These are phyloP conservation scores for Fusarium succisae DNA, from an alignment of 2,329 filamentous ascomycete genomes.

Conservation along the genomic window DNA sequence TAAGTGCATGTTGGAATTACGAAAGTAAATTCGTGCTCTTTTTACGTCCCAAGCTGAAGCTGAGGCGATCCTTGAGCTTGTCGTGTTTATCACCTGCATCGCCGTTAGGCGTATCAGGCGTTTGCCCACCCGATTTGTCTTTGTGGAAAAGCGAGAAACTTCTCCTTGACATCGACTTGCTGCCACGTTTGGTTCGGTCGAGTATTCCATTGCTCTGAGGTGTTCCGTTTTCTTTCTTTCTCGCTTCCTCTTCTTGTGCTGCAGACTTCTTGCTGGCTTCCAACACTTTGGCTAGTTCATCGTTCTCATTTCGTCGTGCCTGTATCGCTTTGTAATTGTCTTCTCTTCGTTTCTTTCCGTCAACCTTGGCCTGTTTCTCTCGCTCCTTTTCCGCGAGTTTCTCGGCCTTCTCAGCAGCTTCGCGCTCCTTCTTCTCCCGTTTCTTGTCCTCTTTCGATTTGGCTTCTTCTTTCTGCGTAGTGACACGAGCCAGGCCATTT, in stretches of 20 bases:
- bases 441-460: conserved; percentile 69
- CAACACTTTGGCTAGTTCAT: conserved; percentile 69
- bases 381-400: conserved; percentile 57
- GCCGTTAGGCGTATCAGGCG: conserved; percentile 33
- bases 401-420: conserved; percentile 64
- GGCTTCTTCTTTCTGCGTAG: conserved; percentile 39
- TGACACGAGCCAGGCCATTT: conserved; percentile 37
- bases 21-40: conserved; percentile 66
- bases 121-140: conserved; percentile 52
- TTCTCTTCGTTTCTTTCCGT: conserved; percentile 54
- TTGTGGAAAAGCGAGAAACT: conserved; percentile 74
- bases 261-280: conserved; percentile 73
- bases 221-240: conserved; percentile 52
- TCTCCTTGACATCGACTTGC: conserved; percentile 82
- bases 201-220: conserved; percentile 59
- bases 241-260: conserved; percentile 58
- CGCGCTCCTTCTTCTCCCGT: conserved; percentile 75
- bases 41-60: conserved; percentile 73
- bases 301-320: conserved; percentile 65
- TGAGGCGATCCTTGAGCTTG: conserved; percentile 72
- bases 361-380: conserved; percentile 57
- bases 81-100: conserved; percentile 53
- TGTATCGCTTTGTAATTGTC: conserved; percentile 64
- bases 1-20: conserved; percentile 22
- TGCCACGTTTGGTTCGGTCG: conserved; percentile 74